A percentile compares a stretch with the other conserved stretches of the same genome.
phyloP scores from a whole-genome alignment of 495 filamentous ascomycete genomes.

The Jackrogersella multiformis region DNA sequence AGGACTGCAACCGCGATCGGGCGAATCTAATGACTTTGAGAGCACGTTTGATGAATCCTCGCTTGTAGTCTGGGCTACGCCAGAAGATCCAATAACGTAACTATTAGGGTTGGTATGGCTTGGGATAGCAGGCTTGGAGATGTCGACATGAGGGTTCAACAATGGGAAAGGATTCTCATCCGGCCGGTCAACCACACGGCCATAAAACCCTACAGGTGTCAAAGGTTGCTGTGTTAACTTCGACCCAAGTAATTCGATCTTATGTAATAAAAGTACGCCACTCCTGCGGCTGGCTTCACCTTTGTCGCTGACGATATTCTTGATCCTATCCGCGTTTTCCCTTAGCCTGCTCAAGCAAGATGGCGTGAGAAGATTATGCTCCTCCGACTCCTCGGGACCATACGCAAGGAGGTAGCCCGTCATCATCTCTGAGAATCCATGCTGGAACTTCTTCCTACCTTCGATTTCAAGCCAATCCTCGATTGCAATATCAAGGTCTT shows the following conservation, averaged over 20 bases:
- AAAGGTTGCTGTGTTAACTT: background rate
- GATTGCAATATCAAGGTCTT: constrained; percentile 6
- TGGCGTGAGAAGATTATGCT: background rate
- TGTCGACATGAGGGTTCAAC: background rate
- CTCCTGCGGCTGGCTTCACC: background rate
- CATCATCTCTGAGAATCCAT: background rate
- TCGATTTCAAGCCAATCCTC: constrained; percentile 10
- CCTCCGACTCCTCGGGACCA: background rate
- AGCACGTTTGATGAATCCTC: background rate
- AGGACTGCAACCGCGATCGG: background rate
- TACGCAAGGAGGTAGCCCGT: background rate
- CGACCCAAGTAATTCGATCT: background rate
- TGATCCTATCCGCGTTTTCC: constrained; percentile 1
- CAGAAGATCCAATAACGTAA: background rate
- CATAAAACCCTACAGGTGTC: background rate
- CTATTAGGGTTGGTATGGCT: background rate
- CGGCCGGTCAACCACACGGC: background rate
- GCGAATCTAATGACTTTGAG: background rate
- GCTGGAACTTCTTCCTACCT: background rate
- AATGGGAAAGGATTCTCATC: background rate
- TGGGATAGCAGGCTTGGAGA: background rate
- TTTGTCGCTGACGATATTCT: background rate
- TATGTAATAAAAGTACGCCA: background rate
- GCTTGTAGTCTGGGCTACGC: background rate
- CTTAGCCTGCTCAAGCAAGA: background rate